Base-by-base conservation (phyloP, 2,329 filamentous ascomycete genomes). In the Cordyceps farinosa region DNA sequence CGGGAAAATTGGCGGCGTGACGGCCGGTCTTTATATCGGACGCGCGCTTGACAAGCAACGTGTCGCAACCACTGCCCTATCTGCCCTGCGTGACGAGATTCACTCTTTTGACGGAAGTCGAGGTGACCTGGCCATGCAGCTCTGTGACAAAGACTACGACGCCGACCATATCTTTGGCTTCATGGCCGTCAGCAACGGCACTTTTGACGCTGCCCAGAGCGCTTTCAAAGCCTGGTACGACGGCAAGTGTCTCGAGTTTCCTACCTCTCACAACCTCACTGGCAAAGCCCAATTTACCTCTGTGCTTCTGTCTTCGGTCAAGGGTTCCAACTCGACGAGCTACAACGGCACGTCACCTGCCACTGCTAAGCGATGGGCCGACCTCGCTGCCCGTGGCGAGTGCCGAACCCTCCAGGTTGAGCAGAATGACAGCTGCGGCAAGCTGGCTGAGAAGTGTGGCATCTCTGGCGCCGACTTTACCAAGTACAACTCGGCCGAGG, bases 401-500 rank as follows among this genome's bases (percentile, higher is more conserved):
- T 57, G 54, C 54, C 54, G 54, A 29, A 45, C 40, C 27, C 22
- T 32, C 5, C 68, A 76, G 40, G 76, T 79, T 10, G 66, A 67
- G 1, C 67, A 69, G 0, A 75, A 75, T 1, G 76, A 80, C 57
- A 66, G 69, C 50, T 81, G 79, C 50, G 69, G 63, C 0, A 64
- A 72, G 0, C 67, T 82, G 0, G 77, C 77, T 0, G 57, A 66
- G 5, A 69, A 70, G 44, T 82, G 79, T 60, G 73, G 76, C 5
- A 77, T 82, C 15, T 73, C 74, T 0, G 65, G 66, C 2, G 55
- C 66, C 11, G 70, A 80, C 50, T 76, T 81, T 52, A 72, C 66
- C 17, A 73, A 75, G 58, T 78, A 73, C 66, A 81, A 82, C 65
- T 59, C 60, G 1, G 60, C 61, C 10, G 62, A 65, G 32, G 71